Base-by-base conservation (phyloP, 257 asterid genomes). In the Solanum raphanifolium region DNA sequence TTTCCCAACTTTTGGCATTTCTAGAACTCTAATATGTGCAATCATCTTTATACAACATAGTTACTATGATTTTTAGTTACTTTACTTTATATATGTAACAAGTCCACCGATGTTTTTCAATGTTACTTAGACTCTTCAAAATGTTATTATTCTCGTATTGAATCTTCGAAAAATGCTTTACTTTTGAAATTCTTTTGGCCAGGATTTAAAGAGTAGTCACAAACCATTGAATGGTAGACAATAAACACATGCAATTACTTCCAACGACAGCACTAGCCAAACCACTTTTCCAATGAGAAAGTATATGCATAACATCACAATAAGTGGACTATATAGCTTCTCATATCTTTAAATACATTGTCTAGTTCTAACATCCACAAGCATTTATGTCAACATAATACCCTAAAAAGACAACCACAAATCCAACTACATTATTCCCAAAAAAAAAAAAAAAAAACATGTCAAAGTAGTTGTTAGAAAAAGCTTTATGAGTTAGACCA, bases 241-340 rank as follows among this genome's bases (percentile, higher is more conserved):
- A 60, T 73, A 31, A 11, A 5, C 82, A 88, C 88, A 83, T 72
- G 89, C 79, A 52, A 58, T 36, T 35, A 32, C 35, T 38, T 86
- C 25, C 32, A 76, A 76, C 2, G 2, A 12, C 16, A 23, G 7
- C 48, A 13, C 21, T 34, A 39, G 60, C 27, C 83, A 76, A 25
- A 39, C 21, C 20, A 75, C 60, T n/a, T 55, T 55, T 55, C 65
- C 65, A 55, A 18, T 55, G n/a, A 55, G 65, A 6, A 55, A 55
- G 7, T 13, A 11, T 20, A 71, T 15, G 35, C 43, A 20, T 31
- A 78, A n/a, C 62, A 41, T 84, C 46, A 43, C 39, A 29, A 41
- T 43, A 81, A 43, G 68, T 58, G 85, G 83, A 74, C 83, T 35
- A 74, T 35, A 35, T 72, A 32, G 43, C 25, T 72, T 27, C 62